Evolutionary conservation across 768 basidiomycete genomes (phyloP).

Genomic region (Flagelloscypha sp.): DNA sequence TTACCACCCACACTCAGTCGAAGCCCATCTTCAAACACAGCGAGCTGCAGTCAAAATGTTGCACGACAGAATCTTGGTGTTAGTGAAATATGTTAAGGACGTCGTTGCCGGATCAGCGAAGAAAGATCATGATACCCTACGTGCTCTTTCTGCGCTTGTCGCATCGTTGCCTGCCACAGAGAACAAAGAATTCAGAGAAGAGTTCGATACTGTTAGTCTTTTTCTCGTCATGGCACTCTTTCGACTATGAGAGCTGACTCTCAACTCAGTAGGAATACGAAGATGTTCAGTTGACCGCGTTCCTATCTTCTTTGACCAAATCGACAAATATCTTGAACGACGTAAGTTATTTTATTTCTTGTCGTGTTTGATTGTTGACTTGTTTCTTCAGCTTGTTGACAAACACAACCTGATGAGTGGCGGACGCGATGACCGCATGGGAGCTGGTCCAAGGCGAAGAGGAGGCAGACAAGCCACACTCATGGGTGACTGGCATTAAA

Average conservation of each 20-base stretch:
- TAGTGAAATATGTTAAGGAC: constrained; percentile 79
- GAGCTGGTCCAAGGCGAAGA: constrained; percentile 42
- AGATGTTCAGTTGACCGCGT: constrained; percentile 89
- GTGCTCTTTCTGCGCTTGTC: constrained; percentile 78
- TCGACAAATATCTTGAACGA: constrained; percentile 83
- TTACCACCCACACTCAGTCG: constrained; percentile 44
- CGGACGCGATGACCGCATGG: constrained; percentile 45
- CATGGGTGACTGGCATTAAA: constrained; percentile 49
- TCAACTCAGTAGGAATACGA: constrained; percentile 95
- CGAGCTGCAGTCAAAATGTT: constrained; percentile 96
- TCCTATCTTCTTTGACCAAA: constrained; percentile 83
- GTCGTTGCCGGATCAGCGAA: constrained; percentile 65
- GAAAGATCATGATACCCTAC: constrained; percentile 73
- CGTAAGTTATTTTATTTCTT: constrained; percentile 38
- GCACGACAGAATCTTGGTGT: constrained; percentile 77
- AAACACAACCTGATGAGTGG: constrained; percentile 61
- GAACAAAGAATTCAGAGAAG: constrained; percentile 72
- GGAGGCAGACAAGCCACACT: constrained; percentile 39
- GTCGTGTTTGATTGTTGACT: constrained; percentile 4
- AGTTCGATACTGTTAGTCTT: constrained; percentile 72
- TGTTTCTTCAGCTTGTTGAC: constrained; percentile 55
- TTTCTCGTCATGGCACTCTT: constrained; percentile 1
- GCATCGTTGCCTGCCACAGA: constrained; percentile 86
- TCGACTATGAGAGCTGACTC: background rate
- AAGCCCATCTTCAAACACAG: constrained; percentile 85